Conservation (phyloP, 352 stramenopile species). For the Aphanomyces cochlioides region DNA sequence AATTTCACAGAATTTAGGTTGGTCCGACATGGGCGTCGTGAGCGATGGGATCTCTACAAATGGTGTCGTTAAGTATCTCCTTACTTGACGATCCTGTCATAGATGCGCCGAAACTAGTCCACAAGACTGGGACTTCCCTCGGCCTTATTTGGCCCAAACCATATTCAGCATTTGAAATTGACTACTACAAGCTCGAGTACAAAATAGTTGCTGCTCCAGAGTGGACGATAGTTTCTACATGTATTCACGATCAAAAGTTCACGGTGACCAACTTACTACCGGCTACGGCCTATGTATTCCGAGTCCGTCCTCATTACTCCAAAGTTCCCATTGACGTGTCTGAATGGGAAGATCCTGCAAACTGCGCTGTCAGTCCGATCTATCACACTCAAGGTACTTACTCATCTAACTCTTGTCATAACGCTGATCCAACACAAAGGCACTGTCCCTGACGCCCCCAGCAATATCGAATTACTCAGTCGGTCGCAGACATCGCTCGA, state of each 20-base stretch:
- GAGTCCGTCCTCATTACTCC: slow-evolving; percentile 48
- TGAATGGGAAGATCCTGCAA: slow-evolving; percentile 40
- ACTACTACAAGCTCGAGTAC: slow-evolving; percentile 47
- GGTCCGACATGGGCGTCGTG: slow-evolving; percentile 48
- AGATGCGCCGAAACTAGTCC: slow-evolving; percentile 44
- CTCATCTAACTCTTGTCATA: neutral
- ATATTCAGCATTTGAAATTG: slow-evolving; percentile 47
- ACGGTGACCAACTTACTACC: slow-evolving; percentile 37
- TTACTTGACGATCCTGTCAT: neutral
- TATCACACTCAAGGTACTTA: slow-evolving; percentile 21
- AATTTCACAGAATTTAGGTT: slow-evolving; percentile 19
- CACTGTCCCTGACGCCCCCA: slow-evolving; percentile 44
- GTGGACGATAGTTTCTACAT: slow-evolving; percentile 36
- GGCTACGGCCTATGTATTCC: slow-evolving; percentile 48
- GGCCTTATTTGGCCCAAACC: slow-evolving; percentile 51
- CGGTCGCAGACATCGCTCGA: slow-evolving; percentile 39
- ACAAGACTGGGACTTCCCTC: slow-evolving; percentile 34
- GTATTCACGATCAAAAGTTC: slow-evolving; percentile 35
- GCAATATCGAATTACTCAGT: slow-evolving; percentile 38
- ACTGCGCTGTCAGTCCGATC: slow-evolving; percentile 31
- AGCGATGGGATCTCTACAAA: slow-evolving; percentile 56
- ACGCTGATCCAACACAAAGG: slow-evolving; percentile 29
- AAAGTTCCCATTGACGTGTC: neutral
- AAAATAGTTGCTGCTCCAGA: slow-evolving; percentile 39
- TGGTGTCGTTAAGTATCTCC: slow-evolving; percentile 3